Conservation (phyloP, 208 protist genomes). For the Leishmania tarentolae region DNA sequence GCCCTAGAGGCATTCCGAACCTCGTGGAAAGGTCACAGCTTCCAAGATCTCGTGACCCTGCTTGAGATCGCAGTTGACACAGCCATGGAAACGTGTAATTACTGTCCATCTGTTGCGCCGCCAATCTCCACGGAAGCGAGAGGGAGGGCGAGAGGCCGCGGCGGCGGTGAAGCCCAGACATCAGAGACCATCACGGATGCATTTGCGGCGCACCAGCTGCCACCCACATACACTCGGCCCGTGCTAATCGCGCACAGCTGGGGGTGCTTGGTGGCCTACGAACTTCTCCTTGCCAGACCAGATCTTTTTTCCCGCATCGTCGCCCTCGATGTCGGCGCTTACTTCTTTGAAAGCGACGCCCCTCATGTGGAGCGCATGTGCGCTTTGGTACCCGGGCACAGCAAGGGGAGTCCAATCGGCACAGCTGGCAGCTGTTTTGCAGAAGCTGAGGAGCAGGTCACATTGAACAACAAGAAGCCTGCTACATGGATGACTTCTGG, state of each 20-base stretch:
- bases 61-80: slow-evolving; percentile 77
- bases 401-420: background rate
- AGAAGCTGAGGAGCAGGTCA: background rate
- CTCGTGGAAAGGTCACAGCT: slow-evolving; percentile 50
- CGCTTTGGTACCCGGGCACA: slow-evolving; percentile 11
- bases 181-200: background rate
- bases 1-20: slow-evolving; percentile 29
- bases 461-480: background rate
- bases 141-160: too few relatives aligned
- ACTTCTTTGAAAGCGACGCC: slow-evolving; percentile 30
- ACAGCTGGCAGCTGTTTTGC: background rate
- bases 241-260: slow-evolving; percentile 71
- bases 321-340: slow-evolving; percentile 53
- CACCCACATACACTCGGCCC: slow-evolving; percentile 41
- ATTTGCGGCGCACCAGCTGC: slow-evolving; percentile 41
- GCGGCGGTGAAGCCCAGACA: background rate
- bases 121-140: background rate
- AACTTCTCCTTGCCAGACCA: slow-evolving; percentile 58
- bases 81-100: slow-evolving; percentile 71
- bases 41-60: slow-evolving; percentile 63
- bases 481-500: background rate
- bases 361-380: slow-evolving; percentile 24
- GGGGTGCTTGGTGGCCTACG: slow-evolving; percentile 61
- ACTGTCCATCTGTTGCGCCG: slow-evolving; percentile 37
- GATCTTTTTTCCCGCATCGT: slow-evolving; percentile 64